Percentiles rank a stretch among this genome's conserved stretches.
These are phyloP conservation scores for Vararia minispora DNA, from an alignment of 768 basidiomycete species.

Conservation along the genomic window DNA sequence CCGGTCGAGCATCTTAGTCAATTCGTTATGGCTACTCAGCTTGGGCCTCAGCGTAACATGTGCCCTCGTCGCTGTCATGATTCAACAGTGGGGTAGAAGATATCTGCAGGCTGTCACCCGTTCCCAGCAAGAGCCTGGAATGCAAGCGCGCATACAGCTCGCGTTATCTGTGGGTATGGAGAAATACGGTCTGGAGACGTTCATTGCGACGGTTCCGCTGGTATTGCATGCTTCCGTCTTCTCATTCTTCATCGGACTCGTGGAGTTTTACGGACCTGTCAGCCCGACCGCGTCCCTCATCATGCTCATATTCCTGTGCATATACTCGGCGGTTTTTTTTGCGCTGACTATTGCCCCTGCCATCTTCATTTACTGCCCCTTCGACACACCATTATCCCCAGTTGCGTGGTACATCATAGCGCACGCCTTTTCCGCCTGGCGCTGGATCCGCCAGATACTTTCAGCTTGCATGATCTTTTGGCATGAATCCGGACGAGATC, in stretches of 20 bases:
- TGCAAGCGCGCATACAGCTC: neutral
- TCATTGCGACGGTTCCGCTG: neutral
- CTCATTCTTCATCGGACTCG: constrained; percentile 3
- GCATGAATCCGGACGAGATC: too few species aligned
- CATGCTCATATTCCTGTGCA: too few species aligned
- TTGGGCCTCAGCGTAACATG: neutral
- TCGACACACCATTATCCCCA: too few species aligned
- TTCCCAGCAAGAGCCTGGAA: neutral
- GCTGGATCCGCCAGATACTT: too few species aligned
- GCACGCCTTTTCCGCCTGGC: too few species aligned
- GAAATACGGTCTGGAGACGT: neutral
- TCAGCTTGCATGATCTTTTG: too few species aligned
- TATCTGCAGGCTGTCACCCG: neutral
- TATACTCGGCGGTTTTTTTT: too few species aligned
- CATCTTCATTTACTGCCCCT: too few species aligned
- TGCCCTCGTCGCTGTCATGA: neutral
- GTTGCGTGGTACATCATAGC: too few species aligned
- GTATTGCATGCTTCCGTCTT: constrained; percentile 2
- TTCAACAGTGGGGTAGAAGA: neutral
- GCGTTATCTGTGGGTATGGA: neutral
- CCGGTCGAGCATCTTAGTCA: neutral
- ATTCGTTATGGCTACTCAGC: constrained; percentile 4
- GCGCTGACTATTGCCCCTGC: too few species aligned
- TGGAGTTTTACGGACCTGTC: too few species aligned
- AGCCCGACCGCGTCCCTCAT: too few species aligned